Evolutionary conservation across 805 yeast species (phyloP).

Genomic region (Myxozyma neotropica): DNA sequence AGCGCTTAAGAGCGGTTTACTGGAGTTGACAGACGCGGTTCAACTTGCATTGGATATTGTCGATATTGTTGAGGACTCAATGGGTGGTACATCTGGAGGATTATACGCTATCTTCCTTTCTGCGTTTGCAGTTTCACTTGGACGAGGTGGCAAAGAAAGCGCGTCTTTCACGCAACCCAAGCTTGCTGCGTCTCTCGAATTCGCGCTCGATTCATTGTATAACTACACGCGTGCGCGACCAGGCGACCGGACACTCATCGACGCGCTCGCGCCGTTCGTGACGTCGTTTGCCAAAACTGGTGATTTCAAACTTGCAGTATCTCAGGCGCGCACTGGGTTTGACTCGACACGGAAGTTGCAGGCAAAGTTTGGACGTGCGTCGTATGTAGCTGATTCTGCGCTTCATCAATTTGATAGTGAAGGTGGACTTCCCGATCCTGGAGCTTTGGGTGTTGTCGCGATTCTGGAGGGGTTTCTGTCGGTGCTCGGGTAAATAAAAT

Average conservation of each 20-base stretch:
- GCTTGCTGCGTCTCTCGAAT: conserved; percentile 39
- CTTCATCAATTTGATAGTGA: conserved; percentile 52
- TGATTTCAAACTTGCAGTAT: conserved; percentile 66
- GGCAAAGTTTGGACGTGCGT: conserved; percentile 91
- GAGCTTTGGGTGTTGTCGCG: conserved; percentile 83
- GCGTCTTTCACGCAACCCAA: conserved; percentile 35
- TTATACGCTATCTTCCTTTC: conserved; percentile 68
- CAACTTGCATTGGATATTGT: conserved; percentile 53
- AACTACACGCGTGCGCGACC: conserved; percentile 81
- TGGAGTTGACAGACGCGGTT: neutral
- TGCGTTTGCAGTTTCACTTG: conserved; percentile 9
- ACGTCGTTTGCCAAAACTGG: conserved; percentile 49
- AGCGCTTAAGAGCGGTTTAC: neutral
- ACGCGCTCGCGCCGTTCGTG: conserved; percentile 85
- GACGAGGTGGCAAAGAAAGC: conserved; percentile 15
- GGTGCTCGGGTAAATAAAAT: too few relatives aligned
- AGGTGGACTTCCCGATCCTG: conserved; percentile 78
- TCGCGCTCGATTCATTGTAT: conserved; percentile 72
- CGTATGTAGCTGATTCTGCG: conserved; percentile 61
- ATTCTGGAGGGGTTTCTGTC: conserved; percentile 49
- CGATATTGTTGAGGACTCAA: conserved; percentile 76
- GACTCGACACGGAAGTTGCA: conserved; percentile 68
- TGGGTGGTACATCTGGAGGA: conserved; percentile 98
- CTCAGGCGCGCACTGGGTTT: conserved; percentile 56
- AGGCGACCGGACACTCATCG: conserved; percentile 61